Evolutionary conservation across 768 basidiomycete genomes (phyloP), one percentile per base, ranked within the genome.

Genomic region (Tricholoma saponaceum): DNA sequence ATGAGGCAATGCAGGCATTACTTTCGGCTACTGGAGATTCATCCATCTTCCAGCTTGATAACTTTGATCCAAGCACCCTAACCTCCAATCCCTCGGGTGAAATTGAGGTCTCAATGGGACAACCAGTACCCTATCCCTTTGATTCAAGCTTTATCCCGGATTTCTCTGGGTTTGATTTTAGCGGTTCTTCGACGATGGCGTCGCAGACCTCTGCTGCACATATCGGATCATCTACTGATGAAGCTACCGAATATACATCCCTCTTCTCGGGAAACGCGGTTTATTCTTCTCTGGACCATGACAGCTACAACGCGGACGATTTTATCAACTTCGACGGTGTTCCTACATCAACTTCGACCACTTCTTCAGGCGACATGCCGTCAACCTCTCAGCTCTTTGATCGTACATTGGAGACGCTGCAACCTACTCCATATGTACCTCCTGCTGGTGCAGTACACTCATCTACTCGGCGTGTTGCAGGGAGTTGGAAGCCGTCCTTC

Each of bases 381-480:
- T 28, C 26, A 18, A 28, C 47, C 12, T 50, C 47, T 28, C 26
- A 30, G 14, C 14, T 14, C 28, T n/a, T 50, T n/a, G 26, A 28
- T 28, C 47, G 18, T n/a, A 28, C 47, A 10, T 50, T n/a, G 5
- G 63, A 58, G 5, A 55, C 60, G 7, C 28, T 10, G 28, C 53
- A 55, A 22, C 43, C 60, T 18, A 59, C 56, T 6, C 59, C 74
- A 2, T 86, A 86, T 60, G 67, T 74, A 0, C 85, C 85, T 5
- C 84, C 85, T 13, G 58, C 82, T 12, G 85, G 83, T 51, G 84
- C 85, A 20, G 65, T 70, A 3, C 63, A 79, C 56, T 76, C 78
- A 1, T 75, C 78, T 8, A 77, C 71, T 23, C 78, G 85, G 41
- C 81, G 85, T 4, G 84, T 82, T 37, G 85, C 67, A 8, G 83